Conservation (phyloP, 805 yeast genomes). For the Yamadazyma phyllophila region DNA sequence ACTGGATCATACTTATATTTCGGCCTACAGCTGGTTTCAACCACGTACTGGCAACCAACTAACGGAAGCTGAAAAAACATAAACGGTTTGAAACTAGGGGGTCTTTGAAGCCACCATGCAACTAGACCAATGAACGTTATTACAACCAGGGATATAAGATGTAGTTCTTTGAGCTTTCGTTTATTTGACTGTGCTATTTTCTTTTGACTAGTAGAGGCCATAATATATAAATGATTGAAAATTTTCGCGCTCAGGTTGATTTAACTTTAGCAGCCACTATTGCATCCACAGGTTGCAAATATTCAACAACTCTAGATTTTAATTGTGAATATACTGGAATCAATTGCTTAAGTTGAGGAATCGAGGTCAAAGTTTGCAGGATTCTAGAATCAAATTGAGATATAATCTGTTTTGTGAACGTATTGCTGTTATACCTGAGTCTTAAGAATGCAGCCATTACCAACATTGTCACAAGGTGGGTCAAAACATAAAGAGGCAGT, state of each 20-base stretch:
- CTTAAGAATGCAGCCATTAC: constrained; percentile 31
- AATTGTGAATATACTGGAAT: constrained; percentile 1
- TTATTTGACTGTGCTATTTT: constrained; percentile 47
- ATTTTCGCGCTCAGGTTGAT: constrained; percentile 1
- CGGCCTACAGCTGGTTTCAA: constrained; percentile 66
- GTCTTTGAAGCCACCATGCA: constrained; percentile 42
- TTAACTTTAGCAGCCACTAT: constrained; percentile 6
- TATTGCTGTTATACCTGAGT: constrained; percentile 33
- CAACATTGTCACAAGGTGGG: constrained; percentile 34
- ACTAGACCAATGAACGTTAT: constrained; percentile 36
- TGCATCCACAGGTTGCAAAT: constrained; percentile 11
- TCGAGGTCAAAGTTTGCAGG: constrained; percentile 21
- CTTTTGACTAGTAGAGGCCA: constrained; percentile 61
- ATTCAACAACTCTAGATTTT: constrained; percentile 3
- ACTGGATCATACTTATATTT: constrained; percentile 24
- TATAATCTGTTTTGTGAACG: constrained; percentile 38
- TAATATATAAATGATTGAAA: constrained; percentile 16
- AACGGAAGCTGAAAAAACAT: constrained; percentile 36
- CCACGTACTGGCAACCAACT: constrained; percentile 44
- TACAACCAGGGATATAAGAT: constrained; percentile 21
- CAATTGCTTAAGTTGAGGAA: constrained; percentile 12
- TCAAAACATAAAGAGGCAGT: constrained; percentile 25
- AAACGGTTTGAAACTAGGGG: constrained; percentile 41
- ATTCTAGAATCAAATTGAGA: constrained; percentile 44
- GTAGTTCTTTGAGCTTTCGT: constrained; percentile 39